These are phyloP conservation scores for Noccaea bulbosa DNA, from an alignment of 345 rosid genomes.

Conservation along the genomic window DNA sequence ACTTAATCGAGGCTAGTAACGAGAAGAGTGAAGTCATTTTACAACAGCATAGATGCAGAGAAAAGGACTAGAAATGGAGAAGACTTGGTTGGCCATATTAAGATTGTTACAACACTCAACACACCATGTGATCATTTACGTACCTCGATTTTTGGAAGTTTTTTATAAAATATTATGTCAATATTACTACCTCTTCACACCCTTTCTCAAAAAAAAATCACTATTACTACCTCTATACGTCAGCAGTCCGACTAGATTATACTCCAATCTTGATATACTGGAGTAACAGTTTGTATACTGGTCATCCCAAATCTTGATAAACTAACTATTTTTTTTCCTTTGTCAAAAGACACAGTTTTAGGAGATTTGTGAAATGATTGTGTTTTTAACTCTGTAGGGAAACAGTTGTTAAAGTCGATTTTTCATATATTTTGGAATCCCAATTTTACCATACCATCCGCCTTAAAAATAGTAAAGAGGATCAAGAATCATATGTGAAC, in stretches of 20 bases:
- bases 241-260: no score
- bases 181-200: no score
- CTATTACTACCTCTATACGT: no score
- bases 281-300: no score
- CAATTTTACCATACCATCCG: neutral
- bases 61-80: conserved; percentile 30
- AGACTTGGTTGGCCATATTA: conserved; percentile 32
- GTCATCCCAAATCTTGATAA: neutral
- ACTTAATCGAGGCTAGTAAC: neutral
- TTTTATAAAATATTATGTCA: no score
- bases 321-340: neutral
- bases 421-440: no score
- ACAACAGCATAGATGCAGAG: neutral
- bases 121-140: conserved; percentile 33
- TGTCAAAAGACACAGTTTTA: no score
- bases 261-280: no score
- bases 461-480: neutral
- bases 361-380: neutral
- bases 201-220: no score
- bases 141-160: conserved; percentile 12
- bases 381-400: neutral
- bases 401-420: neutral
- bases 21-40: conserved; percentile 15
- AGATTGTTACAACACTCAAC: conserved; percentile 23
- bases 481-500: conserved; percentile 31